Evolutionary conservation across 352 stramenopile species (phyloP).

Genomic region (Globisporangium middletonii): DNA sequence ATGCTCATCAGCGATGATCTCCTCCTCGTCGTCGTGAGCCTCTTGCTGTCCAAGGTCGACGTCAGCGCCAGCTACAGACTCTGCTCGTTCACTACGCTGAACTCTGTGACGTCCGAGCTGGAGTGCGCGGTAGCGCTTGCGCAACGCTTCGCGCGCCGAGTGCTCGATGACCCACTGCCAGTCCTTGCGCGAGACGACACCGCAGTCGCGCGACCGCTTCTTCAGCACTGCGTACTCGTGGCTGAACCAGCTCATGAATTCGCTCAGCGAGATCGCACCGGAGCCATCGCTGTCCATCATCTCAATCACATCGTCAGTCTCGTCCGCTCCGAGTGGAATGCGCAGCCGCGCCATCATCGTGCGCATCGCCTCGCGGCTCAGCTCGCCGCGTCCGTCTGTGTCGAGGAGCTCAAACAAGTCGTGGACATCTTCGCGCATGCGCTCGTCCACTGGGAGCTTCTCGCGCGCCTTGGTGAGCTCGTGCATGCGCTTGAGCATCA

Average conservation of each 20-base stretch:
- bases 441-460: slow-evolving; percentile 27
- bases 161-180: slow-evolving; percentile 62
- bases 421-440: slow-evolving; percentile 42
- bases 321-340: slow-evolving; percentile 44
- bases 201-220: slow-evolving; percentile 46
- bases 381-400: slow-evolving; percentile 35
- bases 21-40: background rate
- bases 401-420: slow-evolving; percentile 76
- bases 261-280: slow-evolving; percentile 49
- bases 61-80: background rate
- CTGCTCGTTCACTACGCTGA: background rate
- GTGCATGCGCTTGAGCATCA: slow-evolving; percentile 29
- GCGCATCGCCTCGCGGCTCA: slow-evolving; percentile 35
- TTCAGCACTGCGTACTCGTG: slow-evolving; percentile 54
- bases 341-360: slow-evolving; percentile 52
- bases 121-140: slow-evolving; percentile 47
- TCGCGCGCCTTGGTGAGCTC: slow-evolving; percentile 36
- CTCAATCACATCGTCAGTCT: slow-evolving; percentile 56
- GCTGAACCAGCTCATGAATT: slow-evolving; percentile 64
- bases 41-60: background rate
- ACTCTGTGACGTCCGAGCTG: slow-evolving; percentile 9
- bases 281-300: slow-evolving; percentile 83
- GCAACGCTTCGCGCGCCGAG: slow-evolving; percentile 35
- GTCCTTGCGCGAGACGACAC: slow-evolving; percentile 39
- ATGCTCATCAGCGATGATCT: too few relatives aligned